A percentile compares a stretch with the other conserved stretches of the same genome.
phyloP scores from a whole-genome alignment of 305 asterid genomes.

The Fraxinus xanthoxyloides region DNA sequence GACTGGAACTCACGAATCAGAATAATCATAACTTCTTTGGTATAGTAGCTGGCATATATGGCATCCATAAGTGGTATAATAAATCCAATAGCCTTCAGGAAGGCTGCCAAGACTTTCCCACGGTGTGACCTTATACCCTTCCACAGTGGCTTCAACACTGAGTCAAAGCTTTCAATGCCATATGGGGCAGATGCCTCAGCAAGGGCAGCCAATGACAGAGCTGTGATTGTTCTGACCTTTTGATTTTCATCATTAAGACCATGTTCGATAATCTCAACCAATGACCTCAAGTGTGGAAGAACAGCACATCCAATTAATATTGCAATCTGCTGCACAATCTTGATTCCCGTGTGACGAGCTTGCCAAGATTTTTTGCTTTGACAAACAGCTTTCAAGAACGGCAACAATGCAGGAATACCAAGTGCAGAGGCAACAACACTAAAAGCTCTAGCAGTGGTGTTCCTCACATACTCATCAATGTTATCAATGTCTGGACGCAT shows the following conservation, averaged over 20 bases:
- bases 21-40: conserved; percentile 93
- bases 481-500: conserved; percentile 99
- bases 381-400: conserved; percentile 91
- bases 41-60: conserved; percentile 86
- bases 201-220: conserved; percentile 94
- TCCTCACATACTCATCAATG: conserved; percentile 93
- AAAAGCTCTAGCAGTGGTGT: conserved; percentile 97
- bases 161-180: conserved; percentile 95
- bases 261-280: conserved; percentile 93
- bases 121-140: conserved; percentile 95
- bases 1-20: conserved; percentile 95
- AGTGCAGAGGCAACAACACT: conserved; percentile 98
- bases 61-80: conserved; percentile 99
- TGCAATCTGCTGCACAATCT: conserved; percentile 98
- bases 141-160: conserved; percentile 95
- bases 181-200: conserved; percentile 99
- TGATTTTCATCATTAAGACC: conserved; percentile 97
- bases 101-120: conserved; percentile 97
- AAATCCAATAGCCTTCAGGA: conserved; percentile 90
- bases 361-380: conserved; percentile 99
- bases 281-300: conserved; percentile 88
- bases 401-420: conserved; percentile 89
- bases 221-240: conserved; percentile 91
- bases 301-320: conserved; percentile 94
- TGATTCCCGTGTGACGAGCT: conserved; percentile 99